Evolutionary conservation across 2,329 filamentous ascomycete genomes (phyloP), one percentile per base, ranked within the genome.

Genomic region (Sclerotinia minor): DNA sequence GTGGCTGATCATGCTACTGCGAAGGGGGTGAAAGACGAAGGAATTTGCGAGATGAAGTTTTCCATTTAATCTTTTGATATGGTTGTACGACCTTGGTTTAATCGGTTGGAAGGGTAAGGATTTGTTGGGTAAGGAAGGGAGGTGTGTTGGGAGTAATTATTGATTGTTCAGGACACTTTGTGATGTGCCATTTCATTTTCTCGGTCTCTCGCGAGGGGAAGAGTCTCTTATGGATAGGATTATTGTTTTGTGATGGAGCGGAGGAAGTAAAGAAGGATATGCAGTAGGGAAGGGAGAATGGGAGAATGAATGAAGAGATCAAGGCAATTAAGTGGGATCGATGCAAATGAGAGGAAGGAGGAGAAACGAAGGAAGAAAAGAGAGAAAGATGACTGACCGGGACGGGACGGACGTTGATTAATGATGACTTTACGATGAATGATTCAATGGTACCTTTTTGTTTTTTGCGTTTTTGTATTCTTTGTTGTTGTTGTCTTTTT

Each of bases 401-500:
- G 49, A n/a, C n/a, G n/a, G n/a, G n/a, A n/a, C n/a, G n/a, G n/a
- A 65, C 38, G 54, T 41, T 45, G 64, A 66, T 59, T 49, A 54
- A 66, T 66, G 53, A 66, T 32, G 64, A 66, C 53, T 59, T 65
- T 59, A 66, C 60, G 64, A 66, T 38, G 13, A 60, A 66, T 66
- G 64, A 60, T 65, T 45, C 52, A 66, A 66, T 66, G 64, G 44
- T 50, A 29, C 15, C 26, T 54, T 59, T 65, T 35, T 35, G n/a
- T n/a, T 57, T 65, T 35, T 35, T 35, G 63, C 41, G 26, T 38
- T 65, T 57, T 29, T 35, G 35, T 65, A 26, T 55, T 5, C 21
- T n/a, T 57, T 53, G 5, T 26, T 35, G 35, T 9, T 35, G 35
- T 35, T 9, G 32, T 35, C 6, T 35, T 5, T 35, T 9, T 35